Evolutionary conservation across 306 rosid species (phyloP), one percentile per base, ranked within the genome.

Genomic region (Lablab purpureus): DNA sequence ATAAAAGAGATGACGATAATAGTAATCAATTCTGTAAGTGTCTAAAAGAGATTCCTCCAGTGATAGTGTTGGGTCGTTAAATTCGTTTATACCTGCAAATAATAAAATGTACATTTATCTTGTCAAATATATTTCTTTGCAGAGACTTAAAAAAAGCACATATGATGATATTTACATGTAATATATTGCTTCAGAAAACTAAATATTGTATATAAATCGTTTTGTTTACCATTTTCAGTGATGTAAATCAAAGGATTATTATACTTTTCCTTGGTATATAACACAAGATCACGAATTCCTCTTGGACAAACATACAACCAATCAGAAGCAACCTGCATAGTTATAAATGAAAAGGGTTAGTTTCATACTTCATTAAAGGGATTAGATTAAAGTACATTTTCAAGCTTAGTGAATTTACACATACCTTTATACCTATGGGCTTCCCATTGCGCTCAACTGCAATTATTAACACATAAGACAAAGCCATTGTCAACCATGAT

Each of bases 161-260:
- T n/a, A n/a, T n/a, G n/a, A n/a, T n/a, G n/a, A n/a, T 49, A 8
- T 40, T 13, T 36, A 73, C 14, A 17, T 55, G 7, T 32, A 3
- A n/a, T n/a, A 10, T 51, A 37, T 18, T 46, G 4, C 7, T 46
- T 11, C 18, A 73, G 22, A 21, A 46, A 36, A 47, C 27, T 18
- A 23, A 54, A 56, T 6, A 46, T 34, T 7, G 23, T 41, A 19
- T 10, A 47, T 32, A n/a, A 32, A 34, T 34, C 2, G 17, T 27
- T 3, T 75, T 59, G 45, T 21, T 73, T 81, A 90, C 94, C 91
- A 75, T 88, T 90, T 76, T 90, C 94, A 10, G 89, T 91, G 4
- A 91, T 91, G 52, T 87, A 91, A 50, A 87, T 87, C 10, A 82
- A 19, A 7, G 90, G 92, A 41, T 88, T 84, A 8, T 87, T 65